A percentile compares a stretch with the other conserved stretches of the same genome.
Conservation (phyloP, 2,329 filamentous ascomycete species). For the Penicillium janthinellum region DNA sequence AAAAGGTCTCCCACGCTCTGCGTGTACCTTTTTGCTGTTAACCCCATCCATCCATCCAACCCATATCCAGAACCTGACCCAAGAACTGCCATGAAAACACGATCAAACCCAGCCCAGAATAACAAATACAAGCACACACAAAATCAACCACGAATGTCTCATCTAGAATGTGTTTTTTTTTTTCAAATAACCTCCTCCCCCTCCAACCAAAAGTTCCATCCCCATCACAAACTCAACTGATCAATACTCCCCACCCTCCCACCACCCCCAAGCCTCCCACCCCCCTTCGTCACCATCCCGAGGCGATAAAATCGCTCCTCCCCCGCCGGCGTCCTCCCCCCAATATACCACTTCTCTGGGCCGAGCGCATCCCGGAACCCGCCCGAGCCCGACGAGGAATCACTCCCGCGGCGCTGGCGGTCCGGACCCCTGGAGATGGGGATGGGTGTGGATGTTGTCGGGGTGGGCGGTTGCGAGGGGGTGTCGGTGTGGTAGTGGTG, state of each 20-base stretch:
- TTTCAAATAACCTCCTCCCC: not conserved
- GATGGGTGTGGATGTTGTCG: constrained; percentile 40
- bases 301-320: constrained; percentile 53
- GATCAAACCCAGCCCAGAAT: not conserved
- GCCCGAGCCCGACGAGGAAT: constrained; percentile 50
- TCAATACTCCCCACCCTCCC: constrained; percentile 51
- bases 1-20: not conserved
- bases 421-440: constrained; percentile 40
- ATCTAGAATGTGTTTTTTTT: not conserved
- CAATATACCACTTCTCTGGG: constrained; percentile 55
- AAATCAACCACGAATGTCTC: not conserved
- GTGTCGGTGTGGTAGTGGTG: constrained; percentile 39
- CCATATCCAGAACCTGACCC: no score
- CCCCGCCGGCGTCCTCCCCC: constrained; percentile 49
- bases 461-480: constrained; percentile 34
- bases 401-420: constrained; percentile 50
- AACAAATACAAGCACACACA: not conserved
- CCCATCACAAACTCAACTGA: constrained; percentile 49
- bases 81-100: not conserved
- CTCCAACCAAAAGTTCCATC: no score
- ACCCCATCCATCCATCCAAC: no score
- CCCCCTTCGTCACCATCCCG: constrained; percentile 51
- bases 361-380: constrained; percentile 52
- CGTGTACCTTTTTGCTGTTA: not conserved
- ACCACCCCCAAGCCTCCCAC: constrained; percentile 44